Evolutionary conservation across 2,329 filamentous ascomycete species (phyloP), one percentile per base, ranked within the genome.

Genomic region (Metarhizium robertsii): DNA sequence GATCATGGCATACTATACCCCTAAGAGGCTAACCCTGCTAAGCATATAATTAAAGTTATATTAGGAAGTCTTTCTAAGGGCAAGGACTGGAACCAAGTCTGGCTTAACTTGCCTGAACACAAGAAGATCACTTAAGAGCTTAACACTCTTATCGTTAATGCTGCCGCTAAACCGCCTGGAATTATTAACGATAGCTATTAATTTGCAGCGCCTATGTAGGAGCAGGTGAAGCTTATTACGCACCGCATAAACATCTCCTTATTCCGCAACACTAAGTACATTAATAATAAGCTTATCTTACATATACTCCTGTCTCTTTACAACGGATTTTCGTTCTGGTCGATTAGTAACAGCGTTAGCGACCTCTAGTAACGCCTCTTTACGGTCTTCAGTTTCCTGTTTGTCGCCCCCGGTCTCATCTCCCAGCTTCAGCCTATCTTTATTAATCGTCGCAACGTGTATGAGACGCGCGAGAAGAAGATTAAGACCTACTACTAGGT

Each of bases 41-140:
- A 91, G 66, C 87, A 85, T 74, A 90, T 91, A 83, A 80, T 91
- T 53, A 76, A 80, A 51, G 75, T 79, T 18, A 75, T 79, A 16
- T 79, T 79, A 1, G 79, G 79, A 0, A 65, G 69, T 40, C 63
- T 78, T 1, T 76, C 74, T 0, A 73, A 70, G 53, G 69, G 62
- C 62, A 74, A 60, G 47, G 79, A 88, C 65, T 89, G 84, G 85
- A 85, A 84, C 64, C 75, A 87, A 40, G 79, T 88, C 59, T 90
- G 87, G 87, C 72, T 78, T 20, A 76, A 76, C 18, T 90, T 83
- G 0, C 73, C 80, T 1, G 78, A 88, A 62, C 78, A 83, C 59
- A 70, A 74, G 0, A 68, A 73, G 3, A 71, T 87, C 38, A 70
- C 80, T n/a, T 67, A 76, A 10, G 83, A 90, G 61, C 87, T 91